A percentile compares a stretch with the other conserved stretches of the same genome.
Evolutionary conservation across 495 filamentous ascomycete genomes (phyloP).

Genomic region (Oleoguttula mirabilis): DNA sequence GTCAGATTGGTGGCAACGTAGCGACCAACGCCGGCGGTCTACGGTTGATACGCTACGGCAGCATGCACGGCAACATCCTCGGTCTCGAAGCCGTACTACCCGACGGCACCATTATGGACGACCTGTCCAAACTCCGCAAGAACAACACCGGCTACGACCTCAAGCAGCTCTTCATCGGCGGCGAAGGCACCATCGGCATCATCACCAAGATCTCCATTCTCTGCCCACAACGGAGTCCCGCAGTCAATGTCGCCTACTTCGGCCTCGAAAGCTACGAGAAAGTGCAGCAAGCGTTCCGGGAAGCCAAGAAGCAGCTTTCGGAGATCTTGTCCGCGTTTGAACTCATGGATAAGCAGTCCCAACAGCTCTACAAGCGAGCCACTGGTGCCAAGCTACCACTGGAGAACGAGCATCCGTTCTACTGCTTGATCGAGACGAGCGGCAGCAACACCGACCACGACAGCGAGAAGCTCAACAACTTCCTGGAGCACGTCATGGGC

Average conservation of each 20-base stretch:
- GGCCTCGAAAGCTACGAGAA: slow-evolving; percentile 77
- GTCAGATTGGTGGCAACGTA: slow-evolving; percentile 97
- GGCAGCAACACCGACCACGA: slow-evolving; percentile 92
- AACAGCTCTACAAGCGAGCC: slow-evolving; percentile 59
- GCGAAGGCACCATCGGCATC: slow-evolving; percentile 87
- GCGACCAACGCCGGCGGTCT: slow-evolving; percentile 91
- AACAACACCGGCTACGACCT: slow-evolving; percentile 98
- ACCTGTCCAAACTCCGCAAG: slow-evolving; percentile 76
- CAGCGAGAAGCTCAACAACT: slow-evolving; percentile 55
- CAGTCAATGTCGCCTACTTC: slow-evolving; percentile 83
- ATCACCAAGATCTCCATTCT: slow-evolving; percentile 82
- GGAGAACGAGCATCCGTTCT: slow-evolving; percentile 77
- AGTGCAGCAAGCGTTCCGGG: slow-evolving; percentile 65
- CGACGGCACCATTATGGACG: slow-evolving; percentile 81
- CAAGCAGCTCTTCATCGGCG: slow-evolving; percentile 94
- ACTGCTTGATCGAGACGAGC: slow-evolving; percentile 91
- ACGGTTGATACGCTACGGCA: slow-evolving; percentile 81
- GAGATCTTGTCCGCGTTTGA: slow-evolving; percentile 97
- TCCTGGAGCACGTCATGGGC: slow-evolving; percentile 84
- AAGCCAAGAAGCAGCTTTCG: slow-evolving; percentile 77
- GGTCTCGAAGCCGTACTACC: slow-evolving; percentile 88
- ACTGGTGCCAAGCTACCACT: slow-evolving; percentile 66
- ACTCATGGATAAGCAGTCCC: slow-evolving; percentile 79
- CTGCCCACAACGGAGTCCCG: slow-evolving; percentile 72
- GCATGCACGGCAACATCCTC: slow-evolving; percentile 81